phyloP scores from a whole-genome alignment of 331 rosid genomes.

The Prunus yedoensis region DNA sequence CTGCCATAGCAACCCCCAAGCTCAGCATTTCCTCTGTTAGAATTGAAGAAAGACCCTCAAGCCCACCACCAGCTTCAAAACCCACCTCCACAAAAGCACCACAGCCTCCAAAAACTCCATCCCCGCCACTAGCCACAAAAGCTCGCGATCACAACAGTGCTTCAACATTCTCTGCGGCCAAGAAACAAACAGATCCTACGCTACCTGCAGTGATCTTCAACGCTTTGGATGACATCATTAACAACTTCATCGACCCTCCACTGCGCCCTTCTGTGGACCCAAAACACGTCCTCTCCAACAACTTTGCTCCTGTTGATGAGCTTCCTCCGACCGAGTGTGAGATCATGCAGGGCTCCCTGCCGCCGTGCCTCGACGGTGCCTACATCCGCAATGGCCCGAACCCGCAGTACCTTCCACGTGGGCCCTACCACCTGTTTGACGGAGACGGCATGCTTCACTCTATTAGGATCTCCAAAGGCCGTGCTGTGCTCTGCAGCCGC shows the following conservation, averaged over 20 bases:
- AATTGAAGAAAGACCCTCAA: constrained; percentile 41
- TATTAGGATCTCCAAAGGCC: constrained; percentile 50
- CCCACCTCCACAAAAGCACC: background rate
- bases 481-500: constrained; percentile 75
- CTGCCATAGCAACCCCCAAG: constrained; percentile 6
- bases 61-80: background rate
- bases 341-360: constrained; percentile 49
- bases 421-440: constrained; percentile 91
- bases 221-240: constrained; percentile 60
- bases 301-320: constrained; percentile 77
- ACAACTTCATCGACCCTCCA: constrained; percentile 90
- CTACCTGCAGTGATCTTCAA: constrained; percentile 43
- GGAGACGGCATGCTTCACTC: constrained; percentile 94
- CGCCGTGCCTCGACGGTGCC: constrained; percentile 63
- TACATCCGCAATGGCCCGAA: constrained; percentile 93
- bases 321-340: constrained; percentile 72
- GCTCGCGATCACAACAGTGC: background rate
- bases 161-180: background rate
- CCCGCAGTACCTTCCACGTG: constrained; percentile 85
- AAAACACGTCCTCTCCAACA: constrained; percentile 46
- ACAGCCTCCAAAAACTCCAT: background rate
- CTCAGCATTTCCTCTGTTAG: constrained; percentile 37
- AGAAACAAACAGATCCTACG: background rate
- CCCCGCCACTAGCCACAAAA: background rate
- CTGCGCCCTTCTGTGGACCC: constrained; percentile 62